Evolutionary conservation across 495 filamentous ascomycete species (phyloP), one percentile per base, ranked within the genome.

Genomic region (Delitschia confertaspora): DNA sequence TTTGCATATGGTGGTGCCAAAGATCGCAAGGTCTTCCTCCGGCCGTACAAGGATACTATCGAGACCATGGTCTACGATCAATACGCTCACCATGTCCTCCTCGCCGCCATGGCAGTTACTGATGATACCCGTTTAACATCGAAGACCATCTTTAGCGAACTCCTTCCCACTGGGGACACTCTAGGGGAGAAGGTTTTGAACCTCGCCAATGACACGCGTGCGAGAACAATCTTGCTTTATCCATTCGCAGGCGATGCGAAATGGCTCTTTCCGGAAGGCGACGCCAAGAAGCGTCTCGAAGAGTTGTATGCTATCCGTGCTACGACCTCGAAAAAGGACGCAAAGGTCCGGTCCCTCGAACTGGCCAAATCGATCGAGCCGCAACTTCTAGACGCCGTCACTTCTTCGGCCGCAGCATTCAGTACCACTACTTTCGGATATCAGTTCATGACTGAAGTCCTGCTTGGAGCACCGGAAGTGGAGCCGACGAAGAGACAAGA

Each of bases 101-200:
- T 96, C 19, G 70, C 87, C 1, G 85, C 83, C 3, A 88, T 83
- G 60, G 89, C 95, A 56, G 78, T 93, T 19, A 78, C 94, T 39
- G 93, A 99, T 52, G 93, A 99, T 59, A 95, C 88, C 1, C 83
- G 86, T 39, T 67, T 94, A 43, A 80, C 78, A n/a, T 71, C 82
- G 13, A 95, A 94, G 62, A 70, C 80, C 17, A 79, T 96, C 45
- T 80, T 95, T 51, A 65, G 82, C 0, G 88, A 95, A 62, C 69
- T 96, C 10, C 48, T 58, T 22, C 54, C 42, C 7, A 82, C 57
- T 69, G 74, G 48, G 50, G 53, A 74, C 68, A 43, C 71, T 78
- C 33, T 53, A 60, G 69, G 32, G 4, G 73, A 79, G 42, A 82
- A 82, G 52, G 69, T 88, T 32, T 50, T 78, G 19, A 67, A 66